Base-by-base conservation (phyloP, 2,329 filamentous ascomycete species). In the Dactylellina leptospora region DNA sequence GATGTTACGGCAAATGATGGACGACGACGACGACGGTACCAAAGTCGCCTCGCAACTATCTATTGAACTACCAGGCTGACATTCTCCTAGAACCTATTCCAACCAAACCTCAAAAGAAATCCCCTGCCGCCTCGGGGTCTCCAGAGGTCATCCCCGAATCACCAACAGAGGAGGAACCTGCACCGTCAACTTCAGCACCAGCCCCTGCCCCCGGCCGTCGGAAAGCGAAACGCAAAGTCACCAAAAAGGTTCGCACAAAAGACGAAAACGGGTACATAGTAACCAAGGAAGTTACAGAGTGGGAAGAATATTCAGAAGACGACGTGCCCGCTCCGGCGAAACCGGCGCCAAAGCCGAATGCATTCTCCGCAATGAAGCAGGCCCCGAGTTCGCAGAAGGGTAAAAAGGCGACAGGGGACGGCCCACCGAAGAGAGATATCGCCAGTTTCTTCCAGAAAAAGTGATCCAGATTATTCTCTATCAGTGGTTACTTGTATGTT, bases 231-330 rank as follows among this genome's bases (percentile, higher is more conserved):
- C 85, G 93, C 75, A 87, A 89, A 76, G 86, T 97, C 5, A 91
- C 90, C 86, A 92, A 91, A 81, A 96, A 96, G 83, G 90, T 89
- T 82, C 92, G 89, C 45, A 85, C 90, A 61, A 89, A 92, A 79
- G 93, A 97, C 75, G 91, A 93, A 53, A 89, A 96, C 74, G 93
- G 93, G 4, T 97, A 96, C 79, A 85, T 97, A 71, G 90, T 72
- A 9, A 72, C 68, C 16, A 44, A 54, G 13, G 68, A 72, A 47
- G 54, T 72, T 48, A 50, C 22, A 28, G 68, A 72, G 27, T 72
- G 68, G 68, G 68, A 72, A 47, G 68, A 72, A 33, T 59, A 42
- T 23, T 72, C 68, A 9, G 68, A 72, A 45, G 68, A 72, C 40
- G 68, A 72, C 22, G 23, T 60, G 25, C 68, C 68, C 11, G 59